Conservation (phyloP, 2,329 filamentous ascomycete genomes). For the Hymenotorrendiella dingleyae region DNA sequence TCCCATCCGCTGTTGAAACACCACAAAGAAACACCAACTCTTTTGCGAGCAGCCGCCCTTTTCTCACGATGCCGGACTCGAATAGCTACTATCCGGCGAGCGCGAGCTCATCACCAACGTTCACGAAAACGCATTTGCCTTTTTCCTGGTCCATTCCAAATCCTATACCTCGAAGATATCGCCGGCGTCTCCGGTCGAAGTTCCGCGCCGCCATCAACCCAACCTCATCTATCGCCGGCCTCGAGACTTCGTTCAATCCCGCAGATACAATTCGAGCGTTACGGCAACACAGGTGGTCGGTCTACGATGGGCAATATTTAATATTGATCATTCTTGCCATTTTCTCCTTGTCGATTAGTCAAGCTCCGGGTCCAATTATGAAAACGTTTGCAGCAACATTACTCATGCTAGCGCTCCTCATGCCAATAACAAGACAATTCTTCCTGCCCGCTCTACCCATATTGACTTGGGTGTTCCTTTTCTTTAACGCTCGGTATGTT, state of each 20-base stretch:
- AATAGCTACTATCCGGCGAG: conserved; percentile 18
- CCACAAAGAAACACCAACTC: conserved; percentile 1
- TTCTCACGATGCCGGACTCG: conserved; percentile 23
- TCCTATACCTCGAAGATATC: conserved; percentile 58
- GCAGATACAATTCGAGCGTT: conserved; percentile 70
- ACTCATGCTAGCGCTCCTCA: conserved; percentile 63
- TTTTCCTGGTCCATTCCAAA: conserved; percentile 42
- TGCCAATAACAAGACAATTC: conserved; percentile 85
- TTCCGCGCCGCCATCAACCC: conserved; percentile 61
- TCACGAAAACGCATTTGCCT: conserved; percentile 32
- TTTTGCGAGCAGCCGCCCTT: too few relatives aligned
- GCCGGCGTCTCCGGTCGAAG: conserved; percentile 62
- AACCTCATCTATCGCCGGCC: conserved; percentile 64
- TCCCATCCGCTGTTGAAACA: neutral
- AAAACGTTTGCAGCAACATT: conserved; percentile 68
- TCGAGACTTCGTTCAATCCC: conserved; percentile 79
- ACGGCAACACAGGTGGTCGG: conserved; percentile 71
- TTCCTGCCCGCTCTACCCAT: conserved; percentile 83
- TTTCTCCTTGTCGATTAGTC: conserved; percentile 79
- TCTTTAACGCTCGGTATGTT: conserved; percentile 69
- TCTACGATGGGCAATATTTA: conserved; percentile 81
- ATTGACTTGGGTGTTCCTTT: conserved; percentile 81
- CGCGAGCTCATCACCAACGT: conserved; percentile 23
- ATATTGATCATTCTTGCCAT: conserved; percentile 67
- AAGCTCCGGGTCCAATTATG: conserved; percentile 67